Conservation (phyloP, 2,329 filamentous ascomycete species). For the Pyricularia sp. region DNA sequence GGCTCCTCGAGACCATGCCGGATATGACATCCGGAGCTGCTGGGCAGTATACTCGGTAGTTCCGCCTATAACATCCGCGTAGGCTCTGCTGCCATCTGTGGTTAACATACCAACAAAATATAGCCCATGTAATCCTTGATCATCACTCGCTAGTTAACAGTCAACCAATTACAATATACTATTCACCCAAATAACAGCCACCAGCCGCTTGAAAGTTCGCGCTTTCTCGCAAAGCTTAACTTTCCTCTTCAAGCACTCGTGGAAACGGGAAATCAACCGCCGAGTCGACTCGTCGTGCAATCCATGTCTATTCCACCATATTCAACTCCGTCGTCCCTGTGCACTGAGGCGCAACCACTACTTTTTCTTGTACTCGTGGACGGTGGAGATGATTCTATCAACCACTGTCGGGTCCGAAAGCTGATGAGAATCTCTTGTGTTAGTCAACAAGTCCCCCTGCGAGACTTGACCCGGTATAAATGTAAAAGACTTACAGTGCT, state of each 20-base stretch:
- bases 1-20: neutral
- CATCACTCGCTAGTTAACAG: neutral
- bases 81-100: neutral
- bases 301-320: neutral
- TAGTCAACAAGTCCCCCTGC: slow-evolving; percentile 3
- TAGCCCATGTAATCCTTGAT: neutral
- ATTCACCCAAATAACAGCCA: neutral
- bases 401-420: slow-evolving; percentile 85
- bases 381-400: slow-evolving; percentile 72
- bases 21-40: neutral
- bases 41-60: neutral
- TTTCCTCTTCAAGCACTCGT: too few relatives aligned
- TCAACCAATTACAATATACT: neutral
- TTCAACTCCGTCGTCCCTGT: neutral
- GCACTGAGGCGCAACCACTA: slow-evolving; percentile 10
- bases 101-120: neutral
- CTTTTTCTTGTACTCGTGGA: slow-evolving; percentile 51
- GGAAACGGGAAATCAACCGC: neutral
- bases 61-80: neutral
- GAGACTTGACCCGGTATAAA: slow-evolving; percentile 1
- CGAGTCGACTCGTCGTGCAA: neutral
- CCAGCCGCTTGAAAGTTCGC: neutral
- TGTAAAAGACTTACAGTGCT: slow-evolving; percentile 56
- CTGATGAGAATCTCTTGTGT: slow-evolving; percentile 25
- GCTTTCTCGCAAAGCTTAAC: too few relatives aligned